Conservation (phyloP, 768 basidiomycete species). For the Mycena alexandri region DNA sequence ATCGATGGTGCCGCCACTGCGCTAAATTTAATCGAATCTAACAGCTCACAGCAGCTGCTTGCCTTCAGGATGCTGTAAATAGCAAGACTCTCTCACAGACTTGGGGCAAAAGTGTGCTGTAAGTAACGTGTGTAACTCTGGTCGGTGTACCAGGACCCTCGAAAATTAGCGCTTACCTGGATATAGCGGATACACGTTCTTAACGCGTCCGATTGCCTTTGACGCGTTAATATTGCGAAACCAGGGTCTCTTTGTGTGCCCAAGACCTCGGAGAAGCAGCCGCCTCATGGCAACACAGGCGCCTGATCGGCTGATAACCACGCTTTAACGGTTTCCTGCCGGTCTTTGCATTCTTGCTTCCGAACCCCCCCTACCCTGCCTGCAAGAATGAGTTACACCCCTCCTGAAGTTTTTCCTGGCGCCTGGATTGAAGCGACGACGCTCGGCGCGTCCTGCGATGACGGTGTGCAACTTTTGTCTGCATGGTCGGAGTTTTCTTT, state of each 20-base stretch:
- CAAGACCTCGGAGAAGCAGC: neutral
- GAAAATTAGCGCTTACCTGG: constrained; percentile 11
- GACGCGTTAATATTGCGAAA: constrained; percentile 9
- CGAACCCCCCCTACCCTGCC: constrained; percentile 6
- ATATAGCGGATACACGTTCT: constrained; percentile 10
- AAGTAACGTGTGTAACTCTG: neutral
- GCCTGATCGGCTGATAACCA: neutral
- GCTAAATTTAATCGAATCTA: constrained; percentile 6
- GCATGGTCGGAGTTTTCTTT: no score
- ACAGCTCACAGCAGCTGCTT: neutral
- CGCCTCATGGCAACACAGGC: constrained; percentile 16
- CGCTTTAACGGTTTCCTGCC: neutral
- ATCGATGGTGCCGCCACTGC: no score
- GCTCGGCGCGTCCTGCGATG: neutral
- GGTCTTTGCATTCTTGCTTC: neutral
- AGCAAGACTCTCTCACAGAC: neutral
- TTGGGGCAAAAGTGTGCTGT: neutral
- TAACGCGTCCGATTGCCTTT: neutral
- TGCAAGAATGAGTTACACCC: constrained; percentile 20
- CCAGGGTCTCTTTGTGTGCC: constrained; percentile 8
- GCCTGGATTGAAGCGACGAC: constrained; percentile 18
- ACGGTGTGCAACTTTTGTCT: neutral
- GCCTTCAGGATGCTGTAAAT: neutral
- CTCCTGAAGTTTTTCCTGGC: constrained; percentile 26
- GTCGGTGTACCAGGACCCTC: constrained; percentile 1